Conservation (phyloP, 306 rosid species). For the Quercus mongolica region DNA sequence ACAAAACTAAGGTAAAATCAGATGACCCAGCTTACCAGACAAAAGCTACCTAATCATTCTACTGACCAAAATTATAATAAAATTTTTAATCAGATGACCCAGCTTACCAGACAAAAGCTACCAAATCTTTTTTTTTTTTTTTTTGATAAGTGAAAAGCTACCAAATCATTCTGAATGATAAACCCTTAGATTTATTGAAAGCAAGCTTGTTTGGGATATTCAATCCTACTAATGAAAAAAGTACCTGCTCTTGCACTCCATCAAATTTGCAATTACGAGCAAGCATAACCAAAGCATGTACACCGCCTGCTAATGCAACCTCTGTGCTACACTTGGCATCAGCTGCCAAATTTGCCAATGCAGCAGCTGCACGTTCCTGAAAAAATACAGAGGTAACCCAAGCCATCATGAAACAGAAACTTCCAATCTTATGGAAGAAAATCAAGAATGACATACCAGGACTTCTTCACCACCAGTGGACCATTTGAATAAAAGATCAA, state of each 20-base stretch:
- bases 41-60: neutral
- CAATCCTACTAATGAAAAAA: slow-evolving; percentile 14
- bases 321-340: slow-evolving; percentile 99
- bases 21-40: neutral
- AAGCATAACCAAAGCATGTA: slow-evolving; percentile 98
- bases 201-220: neutral
- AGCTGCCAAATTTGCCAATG: slow-evolving; percentile 98
- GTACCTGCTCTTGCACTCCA: slow-evolving; percentile 99
- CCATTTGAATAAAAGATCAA: slow-evolving; percentile 98
- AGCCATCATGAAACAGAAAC: slow-evolving; percentile 17
- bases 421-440: slow-evolving; percentile 7
- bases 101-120: no score
- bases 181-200: neutral
- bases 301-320: slow-evolving; percentile 96
- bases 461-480: slow-evolving; percentile 95
- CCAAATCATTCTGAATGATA: neutral
- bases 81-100: neutral
- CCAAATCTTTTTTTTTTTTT: no score
- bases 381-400: slow-evolving; percentile 20
- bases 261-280: slow-evolving; percentile 95
- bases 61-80: neutral
- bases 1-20: neutral
- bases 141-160: neutral
- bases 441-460: slow-evolving; percentile 45
- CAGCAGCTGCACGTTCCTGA: slow-evolving; percentile 99